Percentiles rank a stretch among this genome's conserved stretches.
phyloP scores from a whole-genome alignment of 352 stramenopile genomes.

The Phytophthora palmivora region DNA sequence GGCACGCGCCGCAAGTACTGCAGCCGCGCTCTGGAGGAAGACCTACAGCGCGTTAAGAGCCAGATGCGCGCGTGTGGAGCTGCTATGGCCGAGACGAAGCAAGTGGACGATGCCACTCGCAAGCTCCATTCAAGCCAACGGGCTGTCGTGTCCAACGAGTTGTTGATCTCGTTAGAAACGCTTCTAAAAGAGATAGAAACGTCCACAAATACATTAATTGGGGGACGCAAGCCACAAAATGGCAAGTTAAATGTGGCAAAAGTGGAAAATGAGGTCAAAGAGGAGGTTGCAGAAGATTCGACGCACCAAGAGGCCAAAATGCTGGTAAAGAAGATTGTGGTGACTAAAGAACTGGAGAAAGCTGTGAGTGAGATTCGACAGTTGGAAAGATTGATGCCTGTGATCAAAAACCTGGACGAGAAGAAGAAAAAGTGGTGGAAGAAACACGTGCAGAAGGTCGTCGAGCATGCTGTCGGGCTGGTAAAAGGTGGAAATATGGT shows the following conservation, averaged over 20 bases:
- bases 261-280: conserved; percentile 6
- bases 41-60: conserved; percentile 25
- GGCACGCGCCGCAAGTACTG: conserved; percentile 47
- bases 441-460: conserved; percentile 27
- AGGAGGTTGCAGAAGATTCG: not conserved
- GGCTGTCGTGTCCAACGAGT: conserved; percentile 25
- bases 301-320: conserved; percentile 18
- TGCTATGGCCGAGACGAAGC: conserved; percentile 35
- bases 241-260: conserved; percentile 1
- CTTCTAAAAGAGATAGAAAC: conserved; percentile 33
- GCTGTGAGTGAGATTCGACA: conserved; percentile 10
- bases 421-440: conserved; percentile 39
- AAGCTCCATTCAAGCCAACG: conserved; percentile 32
- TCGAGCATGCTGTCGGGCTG: conserved; percentile 19
- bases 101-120: conserved; percentile 47
- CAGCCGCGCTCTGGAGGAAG: conserved; percentile 34
- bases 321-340: conserved; percentile 20
- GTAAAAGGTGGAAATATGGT: conserved; percentile 3
- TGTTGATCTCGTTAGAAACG: conserved; percentile 45
- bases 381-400: conserved; percentile 29
- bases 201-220: conserved; percentile 18
- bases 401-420: conserved; percentile 14
- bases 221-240: conserved; percentile 1
- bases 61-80: conserved; percentile 31
- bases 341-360: conserved; percentile 15